Percentiles rank a stretch among this genome's conserved stretches.
phyloP scores from a whole-genome alignment of 2,329 filamentous ascomycete genomes.

The Fusarium sp. region DNA sequence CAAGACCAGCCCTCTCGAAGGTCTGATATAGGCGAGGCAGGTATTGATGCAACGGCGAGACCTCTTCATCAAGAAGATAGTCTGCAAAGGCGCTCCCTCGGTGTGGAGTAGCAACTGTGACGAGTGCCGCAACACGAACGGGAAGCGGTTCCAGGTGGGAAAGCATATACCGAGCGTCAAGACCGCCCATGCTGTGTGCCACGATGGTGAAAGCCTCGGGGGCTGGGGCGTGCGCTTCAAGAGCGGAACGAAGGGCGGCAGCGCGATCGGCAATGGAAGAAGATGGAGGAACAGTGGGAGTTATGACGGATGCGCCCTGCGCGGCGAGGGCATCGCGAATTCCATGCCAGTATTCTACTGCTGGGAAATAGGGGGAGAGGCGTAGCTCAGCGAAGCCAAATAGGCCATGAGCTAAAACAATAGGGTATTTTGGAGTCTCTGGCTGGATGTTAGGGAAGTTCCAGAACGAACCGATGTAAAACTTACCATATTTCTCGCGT shows the following conservation, averaged over 20 bases:
- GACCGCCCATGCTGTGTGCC: constrained; percentile 74
- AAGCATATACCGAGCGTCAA: constrained; percentile 74
- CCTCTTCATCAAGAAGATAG: constrained; percentile 57
- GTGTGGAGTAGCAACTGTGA: constrained; percentile 67
- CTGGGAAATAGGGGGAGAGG: constrained; percentile 62
- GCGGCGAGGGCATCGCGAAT: constrained; percentile 68
- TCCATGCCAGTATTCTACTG: constrained; percentile 73
- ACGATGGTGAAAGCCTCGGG: constrained; percentile 75
- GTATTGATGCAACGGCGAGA: constrained; percentile 55
- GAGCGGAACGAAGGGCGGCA: constrained; percentile 65
- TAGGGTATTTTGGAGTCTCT: constrained; percentile 69
- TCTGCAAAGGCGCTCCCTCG: constrained; percentile 68
- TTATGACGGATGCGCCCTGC: constrained; percentile 67
- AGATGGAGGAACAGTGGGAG: constrained; percentile 70
- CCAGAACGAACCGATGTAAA: no score
- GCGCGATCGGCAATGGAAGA: constrained; percentile 71
- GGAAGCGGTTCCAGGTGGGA: constrained; percentile 62
- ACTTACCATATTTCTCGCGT: constrained; percentile 58
- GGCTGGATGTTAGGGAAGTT: background rate
- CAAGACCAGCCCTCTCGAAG: constrained; percentile 63
- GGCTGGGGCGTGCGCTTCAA: constrained; percentile 56
- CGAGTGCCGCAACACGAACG: constrained; percentile 62
- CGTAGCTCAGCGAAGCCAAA: constrained; percentile 71
- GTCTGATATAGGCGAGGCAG: constrained; percentile 67
- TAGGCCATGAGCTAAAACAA: constrained; percentile 74